A percentile compares a stretch with the other conserved stretches of the same genome.
These are phyloP conservation scores for Vitis hybrid DNA, from an alignment of 177 flowering plant species.

Conservation along the genomic window DNA sequence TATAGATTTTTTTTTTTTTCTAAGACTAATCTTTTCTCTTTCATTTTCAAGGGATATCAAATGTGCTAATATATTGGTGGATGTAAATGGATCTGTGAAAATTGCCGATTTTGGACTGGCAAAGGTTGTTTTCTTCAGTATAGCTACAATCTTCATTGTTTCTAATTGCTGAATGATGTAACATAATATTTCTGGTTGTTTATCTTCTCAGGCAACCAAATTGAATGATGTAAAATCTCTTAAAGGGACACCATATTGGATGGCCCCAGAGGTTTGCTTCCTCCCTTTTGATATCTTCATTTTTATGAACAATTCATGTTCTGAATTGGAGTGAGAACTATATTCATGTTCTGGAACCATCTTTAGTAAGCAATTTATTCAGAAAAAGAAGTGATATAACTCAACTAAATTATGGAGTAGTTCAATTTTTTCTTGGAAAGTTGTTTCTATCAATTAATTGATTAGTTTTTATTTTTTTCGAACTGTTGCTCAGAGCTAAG, in stretches of 20 bases:
- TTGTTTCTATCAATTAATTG: no score
- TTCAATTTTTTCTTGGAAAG: no score
- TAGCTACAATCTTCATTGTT: no score
- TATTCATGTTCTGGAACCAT: no score
- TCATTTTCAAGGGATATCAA: conserved; percentile 41
- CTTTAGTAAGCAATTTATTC: no score
- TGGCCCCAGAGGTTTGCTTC: conserved; percentile 43
- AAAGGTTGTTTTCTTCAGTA: conserved; percentile 23
- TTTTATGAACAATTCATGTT: no score
- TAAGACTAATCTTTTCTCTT: not conserved
- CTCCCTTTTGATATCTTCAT: not conserved
- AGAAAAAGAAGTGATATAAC: no score
- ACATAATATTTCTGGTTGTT: not conserved
- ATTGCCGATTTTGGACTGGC: conserved; percentile 61
- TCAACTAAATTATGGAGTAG: no score
- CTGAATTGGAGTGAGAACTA: no score
- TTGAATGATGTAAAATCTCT: conserved; percentile 34
- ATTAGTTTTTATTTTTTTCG: no score
- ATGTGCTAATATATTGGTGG: conserved; percentile 56
- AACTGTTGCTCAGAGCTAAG: no score
- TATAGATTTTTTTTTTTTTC: not conserved
- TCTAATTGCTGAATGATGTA: no score
- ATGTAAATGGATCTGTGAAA: conserved; percentile 42
- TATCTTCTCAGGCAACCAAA: conserved; percentile 27
- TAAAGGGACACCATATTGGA: conserved; percentile 39